phyloP scores from a whole-genome alignment of 331 rosid species.

The Malus hybrid region DNA sequence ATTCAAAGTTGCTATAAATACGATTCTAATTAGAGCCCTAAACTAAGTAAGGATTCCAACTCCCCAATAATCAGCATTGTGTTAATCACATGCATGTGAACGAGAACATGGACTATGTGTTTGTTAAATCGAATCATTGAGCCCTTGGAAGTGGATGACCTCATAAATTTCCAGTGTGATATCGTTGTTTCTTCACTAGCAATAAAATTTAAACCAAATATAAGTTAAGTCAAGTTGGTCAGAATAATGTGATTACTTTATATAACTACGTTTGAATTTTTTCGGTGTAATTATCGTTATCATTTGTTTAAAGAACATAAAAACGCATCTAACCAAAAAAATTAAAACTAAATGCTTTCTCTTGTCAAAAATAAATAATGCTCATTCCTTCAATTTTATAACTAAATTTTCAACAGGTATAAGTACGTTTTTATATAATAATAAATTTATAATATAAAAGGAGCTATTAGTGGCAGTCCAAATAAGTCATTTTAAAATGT shows the following conservation, averaged over 20 bases:
- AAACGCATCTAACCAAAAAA: background rate
- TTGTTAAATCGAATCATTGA: slow-evolving; percentile 7
- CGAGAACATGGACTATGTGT: slow-evolving; percentile 17
- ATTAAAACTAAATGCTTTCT: too few species aligned
- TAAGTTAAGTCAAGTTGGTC: too few species aligned
- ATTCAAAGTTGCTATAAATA: background rate
- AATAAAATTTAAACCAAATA: background rate
- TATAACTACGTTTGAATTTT: too few species aligned
- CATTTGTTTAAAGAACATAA: background rate
- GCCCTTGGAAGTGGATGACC: slow-evolving; percentile 16
- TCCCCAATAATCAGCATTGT: background rate
- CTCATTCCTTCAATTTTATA: background rate
- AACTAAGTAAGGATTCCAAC: slow-evolving; percentile 7
- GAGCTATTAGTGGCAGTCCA: too few species aligned
- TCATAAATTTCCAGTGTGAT: slow-evolving; percentile 1
- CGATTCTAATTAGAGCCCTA: background rate
- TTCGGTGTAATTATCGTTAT: too few species aligned
- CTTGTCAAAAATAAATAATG: background rate
- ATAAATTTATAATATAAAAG: too few species aligned
- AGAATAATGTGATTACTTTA: too few species aligned
- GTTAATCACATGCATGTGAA: slow-evolving; percentile 24
- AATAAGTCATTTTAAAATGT: too few species aligned
- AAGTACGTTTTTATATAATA: too few species aligned
- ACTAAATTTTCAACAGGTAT: too few species aligned
- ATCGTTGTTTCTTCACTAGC: background rate